Conservation (phyloP, 768 basidiomycete species). For the Leucogyrophana mollusca region DNA sequence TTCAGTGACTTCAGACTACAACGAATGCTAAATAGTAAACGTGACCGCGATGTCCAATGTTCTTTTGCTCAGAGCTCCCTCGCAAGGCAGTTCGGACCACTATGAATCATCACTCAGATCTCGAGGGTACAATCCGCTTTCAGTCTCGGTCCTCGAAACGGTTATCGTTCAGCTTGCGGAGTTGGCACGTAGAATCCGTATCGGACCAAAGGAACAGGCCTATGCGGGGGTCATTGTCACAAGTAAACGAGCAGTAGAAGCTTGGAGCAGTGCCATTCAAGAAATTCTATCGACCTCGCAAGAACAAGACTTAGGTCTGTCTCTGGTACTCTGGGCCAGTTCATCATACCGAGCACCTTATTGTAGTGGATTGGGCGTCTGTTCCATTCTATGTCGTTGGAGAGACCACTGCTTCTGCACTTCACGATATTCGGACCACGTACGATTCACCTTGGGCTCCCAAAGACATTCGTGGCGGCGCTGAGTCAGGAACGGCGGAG, state of each 20-base stretch:
- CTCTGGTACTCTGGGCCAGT: not conserved
- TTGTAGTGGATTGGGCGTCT: slow-evolving; percentile 46
- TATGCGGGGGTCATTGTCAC: slow-evolving; percentile 73
- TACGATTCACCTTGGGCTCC: slow-evolving; percentile 36
- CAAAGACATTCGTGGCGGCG: slow-evolving; percentile 39
- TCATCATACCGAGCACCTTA: slow-evolving; percentile 3
- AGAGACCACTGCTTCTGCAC: slow-evolving; percentile 51
- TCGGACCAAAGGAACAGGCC: slow-evolving; percentile 31
- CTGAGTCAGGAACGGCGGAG: slow-evolving; percentile 64
- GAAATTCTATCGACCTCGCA: slow-evolving; percentile 5
- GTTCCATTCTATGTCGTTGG: slow-evolving; percentile 83
- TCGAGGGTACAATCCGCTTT: slow-evolving; percentile 50
- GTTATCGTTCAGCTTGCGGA: slow-evolving; percentile 44
- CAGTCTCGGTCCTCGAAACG: slow-evolving; percentile 76
- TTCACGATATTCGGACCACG: slow-evolving; percentile 38
- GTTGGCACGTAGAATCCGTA: slow-evolving; percentile 42
- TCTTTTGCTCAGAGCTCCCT: slow-evolving; percentile 40
- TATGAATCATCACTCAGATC: slow-evolving; percentile 54
- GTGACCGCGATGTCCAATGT: slow-evolving; percentile 27
- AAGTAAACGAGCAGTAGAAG: slow-evolving; percentile 74
- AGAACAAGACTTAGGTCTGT: slow-evolving; percentile 1
- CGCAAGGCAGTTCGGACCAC: slow-evolving; percentile 42
- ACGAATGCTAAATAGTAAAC: no score
- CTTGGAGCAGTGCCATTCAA: slow-evolving; percentile 54
- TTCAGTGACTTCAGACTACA: no score